Percentiles rank a stretch among this genome's conserved stretches.
phyloP scores from a whole-genome alignment of 164 flowering plant species.

The Berberis vulgaris region DNA sequence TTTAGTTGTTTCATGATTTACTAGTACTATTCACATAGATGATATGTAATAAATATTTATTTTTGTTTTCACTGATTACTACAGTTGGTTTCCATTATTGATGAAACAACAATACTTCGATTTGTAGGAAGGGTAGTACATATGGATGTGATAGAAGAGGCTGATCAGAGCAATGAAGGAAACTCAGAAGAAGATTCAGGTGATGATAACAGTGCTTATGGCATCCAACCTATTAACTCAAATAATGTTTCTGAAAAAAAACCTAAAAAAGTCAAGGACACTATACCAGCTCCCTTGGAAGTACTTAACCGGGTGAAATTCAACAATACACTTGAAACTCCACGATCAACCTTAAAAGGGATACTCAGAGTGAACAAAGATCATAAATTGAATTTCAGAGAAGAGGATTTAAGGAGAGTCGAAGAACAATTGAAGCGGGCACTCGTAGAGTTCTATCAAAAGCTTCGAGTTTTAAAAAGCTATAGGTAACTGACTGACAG shows the following conservation, averaged over 20 bases:
- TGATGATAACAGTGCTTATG: not conserved
- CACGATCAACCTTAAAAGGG: slow-evolving; percentile 41
- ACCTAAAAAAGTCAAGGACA: not conserved
- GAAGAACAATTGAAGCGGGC: slow-evolving; percentile 44
- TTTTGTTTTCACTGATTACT: too few relatives aligned
- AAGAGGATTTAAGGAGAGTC: slow-evolving; percentile 41
- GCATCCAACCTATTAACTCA: not conserved
- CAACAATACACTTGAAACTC: slow-evolving; percentile 47
- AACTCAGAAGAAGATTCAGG: slow-evolving; percentile 2
- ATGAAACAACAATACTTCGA: not conserved
- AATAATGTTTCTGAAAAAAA: not conserved
- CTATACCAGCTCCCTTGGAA: slow-evolving; percentile 38
- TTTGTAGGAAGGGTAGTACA: slow-evolving; percentile 16
- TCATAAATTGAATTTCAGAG: slow-evolving; percentile 30
- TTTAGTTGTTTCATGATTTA: too few relatives aligned
- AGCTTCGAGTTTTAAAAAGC: slow-evolving; percentile 57
- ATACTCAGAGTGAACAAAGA: slow-evolving; percentile 22
- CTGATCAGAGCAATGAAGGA: slow-evolving; percentile 34
- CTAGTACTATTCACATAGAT: too few relatives aligned
- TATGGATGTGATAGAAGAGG: slow-evolving; percentile 54
- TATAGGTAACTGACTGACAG: slow-evolving; percentile 34
- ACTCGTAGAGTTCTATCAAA: slow-evolving; percentile 48
- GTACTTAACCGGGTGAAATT: slow-evolving; percentile 47
- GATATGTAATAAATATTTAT: too few relatives aligned
- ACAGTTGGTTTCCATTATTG: too few relatives aligned